Evolutionary conservation across 768 basidiomycete genomes (phyloP).

Genomic region (Nidula microcarpa): DNA sequence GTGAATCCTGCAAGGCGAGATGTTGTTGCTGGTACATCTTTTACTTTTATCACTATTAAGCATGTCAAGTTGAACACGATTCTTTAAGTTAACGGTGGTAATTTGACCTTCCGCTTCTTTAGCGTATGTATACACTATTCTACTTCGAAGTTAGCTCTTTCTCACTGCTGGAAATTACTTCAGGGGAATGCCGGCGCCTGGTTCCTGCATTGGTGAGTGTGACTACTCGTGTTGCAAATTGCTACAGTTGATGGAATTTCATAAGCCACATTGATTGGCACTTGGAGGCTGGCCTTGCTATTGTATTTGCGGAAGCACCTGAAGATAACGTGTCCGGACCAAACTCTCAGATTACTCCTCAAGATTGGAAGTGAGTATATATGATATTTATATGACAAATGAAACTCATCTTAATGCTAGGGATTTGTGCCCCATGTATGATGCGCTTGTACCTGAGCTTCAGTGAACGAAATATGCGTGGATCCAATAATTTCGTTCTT

Average conservation of each 20-base stretch:
- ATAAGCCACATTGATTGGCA: conserved; percentile 33
- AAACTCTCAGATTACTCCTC: conserved; percentile 24
- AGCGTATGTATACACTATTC: conserved; percentile 7
- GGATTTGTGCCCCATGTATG: conserved; percentile 22
- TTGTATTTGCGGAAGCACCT: conserved; percentile 27
- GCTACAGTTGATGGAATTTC: neutral
- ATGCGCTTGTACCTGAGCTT: conserved; percentile 18
- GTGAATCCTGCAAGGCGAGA: conserved; percentile 24
- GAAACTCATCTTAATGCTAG: neutral
- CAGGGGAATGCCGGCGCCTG: conserved; percentile 59
- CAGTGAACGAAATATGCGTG: conserved; percentile 11
- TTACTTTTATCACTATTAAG: neutral
- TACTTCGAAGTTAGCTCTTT: neutral
- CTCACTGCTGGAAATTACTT: neutral
- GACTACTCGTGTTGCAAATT: neutral
- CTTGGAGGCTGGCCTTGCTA: conserved; percentile 29
- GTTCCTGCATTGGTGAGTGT: conserved; percentile 39
- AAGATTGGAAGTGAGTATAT: conserved; percentile 19
- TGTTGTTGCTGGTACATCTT: conserved; percentile 16
- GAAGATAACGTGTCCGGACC: conserved; percentile 19
- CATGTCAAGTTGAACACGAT: neutral
- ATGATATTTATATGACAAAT: neutral
- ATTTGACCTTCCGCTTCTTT: conserved; percentile 32
- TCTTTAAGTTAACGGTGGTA: conserved; percentile 24
- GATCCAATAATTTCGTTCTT: neutral